phyloP scores from a whole-genome alignment of 306 rosid species.

The Dalbergia oliveri region DNA sequence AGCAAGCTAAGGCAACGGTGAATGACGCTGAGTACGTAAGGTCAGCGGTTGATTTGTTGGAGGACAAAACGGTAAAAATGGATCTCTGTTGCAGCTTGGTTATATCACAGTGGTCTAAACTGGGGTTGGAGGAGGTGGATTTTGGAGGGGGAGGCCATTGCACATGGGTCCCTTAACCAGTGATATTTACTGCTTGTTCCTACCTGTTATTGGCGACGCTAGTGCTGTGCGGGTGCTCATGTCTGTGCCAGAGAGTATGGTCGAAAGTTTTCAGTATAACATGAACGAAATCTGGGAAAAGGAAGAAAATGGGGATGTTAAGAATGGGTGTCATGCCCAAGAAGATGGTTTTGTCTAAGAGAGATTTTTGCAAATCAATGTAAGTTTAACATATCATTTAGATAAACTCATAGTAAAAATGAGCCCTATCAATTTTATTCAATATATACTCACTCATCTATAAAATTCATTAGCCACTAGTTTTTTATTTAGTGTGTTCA shows the following conservation, averaged over 20 bases:
- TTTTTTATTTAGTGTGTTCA: no score
- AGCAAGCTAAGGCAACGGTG: conserved; percentile 58
- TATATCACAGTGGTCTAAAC: conserved; percentile 86
- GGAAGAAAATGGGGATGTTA: conserved; percentile 35
- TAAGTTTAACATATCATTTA: no score
- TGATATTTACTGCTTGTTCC: conserved; percentile 82
- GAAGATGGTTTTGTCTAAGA: background rate
- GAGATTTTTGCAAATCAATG: no score
- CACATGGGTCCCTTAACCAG: conserved; percentile 82
- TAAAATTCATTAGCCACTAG: no score
- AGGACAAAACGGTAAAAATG: conserved; percentile 63
- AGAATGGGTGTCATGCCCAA: conserved; percentile 43
- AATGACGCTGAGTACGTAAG: conserved; percentile 69
- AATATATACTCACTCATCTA: no score
- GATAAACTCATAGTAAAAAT: no score
- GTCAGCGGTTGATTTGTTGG: conserved; percentile 74
- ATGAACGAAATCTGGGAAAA: conserved; percentile 54
- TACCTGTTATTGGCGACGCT: conserved; percentile 67
- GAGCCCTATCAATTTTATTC: no score
- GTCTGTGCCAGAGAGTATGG: conserved; percentile 73
- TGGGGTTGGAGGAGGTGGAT: conserved; percentile 84
- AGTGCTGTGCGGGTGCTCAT: conserved; percentile 70
- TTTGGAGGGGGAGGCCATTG: conserved; percentile 80
- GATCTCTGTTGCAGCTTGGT: conserved; percentile 72
- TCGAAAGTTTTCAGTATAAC: conserved; percentile 56